Conservation (phyloP, 129 eudicot genomes). For the Flaveria linearis region DNA sequence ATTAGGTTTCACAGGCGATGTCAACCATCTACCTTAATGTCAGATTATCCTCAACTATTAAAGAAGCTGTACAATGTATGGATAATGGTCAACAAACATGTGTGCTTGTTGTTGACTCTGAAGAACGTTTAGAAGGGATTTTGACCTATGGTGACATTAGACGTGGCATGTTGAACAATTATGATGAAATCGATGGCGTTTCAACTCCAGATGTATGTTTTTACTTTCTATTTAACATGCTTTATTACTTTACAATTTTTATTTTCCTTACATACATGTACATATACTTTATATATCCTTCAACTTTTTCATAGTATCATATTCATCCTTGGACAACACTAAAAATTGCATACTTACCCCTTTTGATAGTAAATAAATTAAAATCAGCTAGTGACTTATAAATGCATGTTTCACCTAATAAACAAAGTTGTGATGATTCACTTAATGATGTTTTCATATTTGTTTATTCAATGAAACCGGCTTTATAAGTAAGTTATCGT, state of each 20-base stretch:
- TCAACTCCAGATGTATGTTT: conserved; percentile 61
- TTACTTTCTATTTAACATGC: not conserved
- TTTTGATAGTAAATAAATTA: not conserved
- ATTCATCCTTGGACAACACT: conserved; percentile 8
- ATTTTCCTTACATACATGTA: not conserved
- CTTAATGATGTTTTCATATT: not conserved
- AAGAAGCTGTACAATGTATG: conserved; percentile 72
- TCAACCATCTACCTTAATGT: conserved; percentile 61
- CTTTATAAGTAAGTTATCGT: not conserved
- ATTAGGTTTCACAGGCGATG: conserved; percentile 90
- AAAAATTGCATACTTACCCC: not conserved
- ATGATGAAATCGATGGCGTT: conserved; percentile 44
- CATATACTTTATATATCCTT: not conserved
- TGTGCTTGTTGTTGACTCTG: conserved; percentile 70
- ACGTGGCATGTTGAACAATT: conserved; percentile 50
- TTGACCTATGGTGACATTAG: conserved; percentile 78
- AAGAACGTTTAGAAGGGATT: conserved; percentile 81
- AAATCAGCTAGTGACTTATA: not conserved
- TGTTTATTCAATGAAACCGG: not conserved
- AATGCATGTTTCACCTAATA: not conserved
- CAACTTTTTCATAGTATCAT: not conserved
- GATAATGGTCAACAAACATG: conserved; percentile 70
- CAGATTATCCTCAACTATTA: conserved; percentile 46
- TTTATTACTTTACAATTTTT: not conserved
- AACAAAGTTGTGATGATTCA: not conserved